phyloP scores from a whole-genome alignment of 1,139 yeast genomes.

The Candida albicans region DNA sequence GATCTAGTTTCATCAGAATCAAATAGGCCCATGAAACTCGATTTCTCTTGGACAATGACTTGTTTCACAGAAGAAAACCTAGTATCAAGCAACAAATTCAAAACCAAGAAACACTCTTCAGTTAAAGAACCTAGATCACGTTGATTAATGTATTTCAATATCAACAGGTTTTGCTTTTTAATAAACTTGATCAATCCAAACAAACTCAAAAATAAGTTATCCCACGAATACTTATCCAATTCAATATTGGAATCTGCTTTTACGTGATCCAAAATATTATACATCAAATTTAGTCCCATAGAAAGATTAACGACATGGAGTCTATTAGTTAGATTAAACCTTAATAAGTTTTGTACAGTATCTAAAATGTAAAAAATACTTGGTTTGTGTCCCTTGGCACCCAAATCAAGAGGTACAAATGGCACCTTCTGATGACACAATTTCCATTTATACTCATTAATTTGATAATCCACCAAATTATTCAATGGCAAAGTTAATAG shows the following conservation, averaged over 20 bases:
- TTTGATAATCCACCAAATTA: slow-evolving; percentile 20
- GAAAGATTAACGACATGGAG: slow-evolving; percentile 32
- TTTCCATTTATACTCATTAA: slow-evolving; percentile 45
- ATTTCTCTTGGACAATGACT: slow-evolving; percentile 12
- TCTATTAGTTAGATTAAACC: slow-evolving; percentile 41
- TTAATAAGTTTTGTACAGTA: slow-evolving; percentile 32
- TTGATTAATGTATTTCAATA: slow-evolving; percentile 19
- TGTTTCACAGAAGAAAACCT: slow-evolving; percentile 18
- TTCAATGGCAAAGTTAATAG: slow-evolving; percentile 25
- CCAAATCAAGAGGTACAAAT: slow-evolving; percentile 28
- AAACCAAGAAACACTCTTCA: slow-evolving; percentile 28
- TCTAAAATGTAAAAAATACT: slow-evolving; percentile 40
- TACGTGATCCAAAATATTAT: slow-evolving; percentile 20
- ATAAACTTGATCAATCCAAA: slow-evolving; percentile 29
- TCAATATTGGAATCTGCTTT: slow-evolving; percentile 9
- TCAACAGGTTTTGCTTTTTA: slow-evolving; percentile 19
- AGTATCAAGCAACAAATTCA: slow-evolving; percentile 21
- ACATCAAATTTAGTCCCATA: slow-evolving; percentile 25
- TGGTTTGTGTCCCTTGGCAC: slow-evolving; percentile 27
- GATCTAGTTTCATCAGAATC: slow-evolving; percentile 17
- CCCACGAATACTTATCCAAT: slow-evolving; percentile 27
- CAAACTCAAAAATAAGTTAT: slow-evolving; percentile 28
- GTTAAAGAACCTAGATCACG: slow-evolving; percentile 20
- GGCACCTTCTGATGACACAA: slow-evolving; percentile 43
- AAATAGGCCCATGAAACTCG: slow-evolving; percentile 5